Evolutionary conservation across 164 flowering plant species (phyloP).

Genomic region (Macadamia integrifolia): DNA sequence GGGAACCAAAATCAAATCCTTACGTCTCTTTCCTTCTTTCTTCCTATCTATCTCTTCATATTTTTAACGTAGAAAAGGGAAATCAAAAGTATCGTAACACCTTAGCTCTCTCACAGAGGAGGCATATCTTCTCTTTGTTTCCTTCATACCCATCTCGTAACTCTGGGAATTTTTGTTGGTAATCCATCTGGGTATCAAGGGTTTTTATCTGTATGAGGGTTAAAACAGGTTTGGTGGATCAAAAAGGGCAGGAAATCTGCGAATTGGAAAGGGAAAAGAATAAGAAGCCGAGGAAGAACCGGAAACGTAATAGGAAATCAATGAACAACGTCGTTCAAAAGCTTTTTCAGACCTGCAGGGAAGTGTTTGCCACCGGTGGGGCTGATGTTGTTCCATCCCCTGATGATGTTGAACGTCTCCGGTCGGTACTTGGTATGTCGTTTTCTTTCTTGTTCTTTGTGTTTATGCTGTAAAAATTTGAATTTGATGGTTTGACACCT

Average conservation of each 20-base stretch:
- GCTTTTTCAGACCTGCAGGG: conserved; percentile 49
- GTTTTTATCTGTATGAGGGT: conserved; percentile 22
- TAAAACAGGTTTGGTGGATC: conserved; percentile 8
- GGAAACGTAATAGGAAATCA: conserved; percentile 30
- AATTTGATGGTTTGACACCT: too few species aligned
- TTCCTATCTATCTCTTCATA: not conserved
- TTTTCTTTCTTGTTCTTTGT: not conserved
- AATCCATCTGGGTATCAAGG: too few species aligned
- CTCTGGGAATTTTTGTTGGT: not conserved
- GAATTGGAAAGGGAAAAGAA: conserved; percentile 10
- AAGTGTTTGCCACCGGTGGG: conserved; percentile 42
- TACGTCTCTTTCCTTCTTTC: too few species aligned
- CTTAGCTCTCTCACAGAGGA: too few species aligned
- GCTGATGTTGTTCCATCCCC: conserved; percentile 44
- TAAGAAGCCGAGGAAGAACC: conserved; percentile 29
- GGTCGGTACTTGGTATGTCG: conserved; percentile 36
- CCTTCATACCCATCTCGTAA: not conserved
- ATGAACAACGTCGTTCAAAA: conserved; percentile 35
- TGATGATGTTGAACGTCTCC: conserved; percentile 32
- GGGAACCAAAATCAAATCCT: too few species aligned
- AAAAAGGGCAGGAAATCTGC: conserved; percentile 2
- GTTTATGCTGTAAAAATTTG: too few species aligned
- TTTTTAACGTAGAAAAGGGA: too few species aligned
- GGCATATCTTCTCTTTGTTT: not conserved
- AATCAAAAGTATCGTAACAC: too few species aligned